These are phyloP conservation scores for Talaromyces nanjingensis DNA, from an alignment of 495 filamentous ascomycete species.

Conservation along the genomic window DNA sequence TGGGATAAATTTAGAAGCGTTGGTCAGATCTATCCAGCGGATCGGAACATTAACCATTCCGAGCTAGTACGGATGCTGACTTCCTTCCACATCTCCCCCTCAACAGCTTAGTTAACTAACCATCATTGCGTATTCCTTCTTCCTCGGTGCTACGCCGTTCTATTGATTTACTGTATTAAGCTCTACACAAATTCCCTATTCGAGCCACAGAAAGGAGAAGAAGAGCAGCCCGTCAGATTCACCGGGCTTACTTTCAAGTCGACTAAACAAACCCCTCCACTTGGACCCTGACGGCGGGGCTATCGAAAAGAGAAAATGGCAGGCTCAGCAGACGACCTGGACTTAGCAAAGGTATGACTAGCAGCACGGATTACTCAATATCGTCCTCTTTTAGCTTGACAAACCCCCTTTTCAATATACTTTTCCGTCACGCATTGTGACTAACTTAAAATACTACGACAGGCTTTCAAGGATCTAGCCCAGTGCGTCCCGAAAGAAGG, in stretches of 20 bases:
- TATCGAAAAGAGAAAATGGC: background rate
- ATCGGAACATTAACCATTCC: background rate
- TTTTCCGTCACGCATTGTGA: background rate
- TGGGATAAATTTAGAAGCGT: background rate
- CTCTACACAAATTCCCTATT: background rate
- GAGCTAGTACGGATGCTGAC: background rate
- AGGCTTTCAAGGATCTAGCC: slow-evolving; percentile 32
- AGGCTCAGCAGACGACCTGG: background rate
- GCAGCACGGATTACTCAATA: background rate
- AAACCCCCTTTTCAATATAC: background rate
- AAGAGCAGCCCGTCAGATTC: background rate
- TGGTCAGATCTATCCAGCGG: background rate
- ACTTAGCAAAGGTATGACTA: slow-evolving; percentile 4
- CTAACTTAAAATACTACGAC: slow-evolving; percentile 7
- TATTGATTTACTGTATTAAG: background rate
- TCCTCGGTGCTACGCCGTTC: background rate
- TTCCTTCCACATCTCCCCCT: background rate
- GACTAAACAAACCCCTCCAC: background rate
- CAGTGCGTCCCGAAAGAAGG: slow-evolving; percentile 20
- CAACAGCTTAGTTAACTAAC: background rate
- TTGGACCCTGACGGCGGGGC: background rate
- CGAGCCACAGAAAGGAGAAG: background rate
- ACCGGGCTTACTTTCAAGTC: background rate
- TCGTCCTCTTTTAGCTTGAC: background rate
- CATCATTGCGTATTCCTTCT: background rate